A percentile compares a stretch with the other conserved stretches of the same genome.
phyloP scores from a whole-genome alignment of 495 filamentous ascomycete species.

The Penicillium verhagenii region DNA sequence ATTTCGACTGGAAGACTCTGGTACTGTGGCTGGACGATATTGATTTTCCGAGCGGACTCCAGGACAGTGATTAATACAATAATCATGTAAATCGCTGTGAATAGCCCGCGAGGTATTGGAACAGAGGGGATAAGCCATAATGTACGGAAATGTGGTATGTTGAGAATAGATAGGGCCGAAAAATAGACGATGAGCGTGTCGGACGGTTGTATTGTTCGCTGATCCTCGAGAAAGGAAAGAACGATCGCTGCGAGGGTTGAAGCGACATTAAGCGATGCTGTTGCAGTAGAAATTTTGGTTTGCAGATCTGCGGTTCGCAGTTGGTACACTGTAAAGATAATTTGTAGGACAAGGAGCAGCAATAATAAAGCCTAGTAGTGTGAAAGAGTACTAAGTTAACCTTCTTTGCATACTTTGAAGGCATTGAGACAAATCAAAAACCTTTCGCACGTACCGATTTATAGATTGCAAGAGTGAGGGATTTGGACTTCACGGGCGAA shows the following conservation, averaged over 20 bases:
- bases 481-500: conserved; percentile 25
- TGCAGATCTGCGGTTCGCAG: conserved; percentile 10
- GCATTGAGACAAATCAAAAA: not conserved
- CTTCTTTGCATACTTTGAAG: too few relatives aligned
- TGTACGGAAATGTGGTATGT: conserved; percentile 28
- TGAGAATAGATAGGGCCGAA: conserved; percentile 14
- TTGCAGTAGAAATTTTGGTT: conserved; percentile 15
- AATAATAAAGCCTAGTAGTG: not conserved
- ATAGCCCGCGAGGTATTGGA: not conserved
- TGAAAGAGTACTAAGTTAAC: not conserved
- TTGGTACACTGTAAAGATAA: conserved; percentile 22
- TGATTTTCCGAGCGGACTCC: not conserved
- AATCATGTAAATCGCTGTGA: not conserved
- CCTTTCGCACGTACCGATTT: conserved; percentile 31
- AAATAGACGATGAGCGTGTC: conserved; percentile 35
- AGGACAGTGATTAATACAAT: not conserved
- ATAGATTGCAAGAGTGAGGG: conserved; percentile 23
- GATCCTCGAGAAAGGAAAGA: conserved; percentile 34
- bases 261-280: conserved; percentile 16
- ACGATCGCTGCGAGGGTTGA: conserved; percentile 9
- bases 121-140: conserved; percentile 21
- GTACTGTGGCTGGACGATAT: not conserved
- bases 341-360: conserved; percentile 22
- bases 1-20: not conserved
- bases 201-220: conserved; percentile 31